phyloP scores from a whole-genome alignment of 495 filamentous ascomycete genomes.

The Xylaria intraflava region DNA sequence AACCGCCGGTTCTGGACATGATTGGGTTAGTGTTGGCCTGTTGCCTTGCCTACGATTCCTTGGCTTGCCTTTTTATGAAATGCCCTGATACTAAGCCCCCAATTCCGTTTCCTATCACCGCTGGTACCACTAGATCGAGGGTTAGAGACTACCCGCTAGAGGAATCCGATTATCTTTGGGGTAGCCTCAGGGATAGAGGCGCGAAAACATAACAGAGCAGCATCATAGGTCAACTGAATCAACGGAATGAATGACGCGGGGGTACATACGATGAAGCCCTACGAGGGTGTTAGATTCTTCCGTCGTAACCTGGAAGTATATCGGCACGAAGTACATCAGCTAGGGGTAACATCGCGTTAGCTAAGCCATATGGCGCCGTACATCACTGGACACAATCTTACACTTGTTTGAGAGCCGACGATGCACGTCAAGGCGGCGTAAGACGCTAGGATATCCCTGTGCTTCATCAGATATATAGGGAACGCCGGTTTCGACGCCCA shows the following conservation, averaged over 20 bases:
- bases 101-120: slow-evolving; percentile 58
- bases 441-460: slow-evolving; percentile 47
- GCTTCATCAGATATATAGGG: slow-evolving; percentile 49
- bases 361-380: neutral
- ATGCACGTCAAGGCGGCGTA: slow-evolving; percentile 51
- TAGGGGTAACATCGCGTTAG: slow-evolving; percentile 13
- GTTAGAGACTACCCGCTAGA: too few relatives aligned
- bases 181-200: neutral
- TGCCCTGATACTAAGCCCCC: slow-evolving; percentile 55
- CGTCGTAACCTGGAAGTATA: slow-evolving; percentile 64
- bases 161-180: neutral
- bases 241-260: neutral
- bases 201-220: too few relatives aligned
- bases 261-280: slow-evolving; percentile 41
- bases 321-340: slow-evolving; percentile 54
- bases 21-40: neutral
- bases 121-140: slow-evolving; percentile 44
- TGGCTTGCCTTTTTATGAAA: slow-evolving; percentile 42
- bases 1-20: slow-evolving; percentile 46
- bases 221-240: neutral
- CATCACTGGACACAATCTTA: neutral
- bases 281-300: slow-evolving; percentile 48
- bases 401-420: slow-evolving; percentile 43
- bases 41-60: too few relatives aligned
- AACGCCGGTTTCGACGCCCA: slow-evolving; percentile 56